Evolutionary conservation across 2,329 filamentous ascomycete species (phyloP).

Genomic region (Aspergillus neoniger): DNA sequence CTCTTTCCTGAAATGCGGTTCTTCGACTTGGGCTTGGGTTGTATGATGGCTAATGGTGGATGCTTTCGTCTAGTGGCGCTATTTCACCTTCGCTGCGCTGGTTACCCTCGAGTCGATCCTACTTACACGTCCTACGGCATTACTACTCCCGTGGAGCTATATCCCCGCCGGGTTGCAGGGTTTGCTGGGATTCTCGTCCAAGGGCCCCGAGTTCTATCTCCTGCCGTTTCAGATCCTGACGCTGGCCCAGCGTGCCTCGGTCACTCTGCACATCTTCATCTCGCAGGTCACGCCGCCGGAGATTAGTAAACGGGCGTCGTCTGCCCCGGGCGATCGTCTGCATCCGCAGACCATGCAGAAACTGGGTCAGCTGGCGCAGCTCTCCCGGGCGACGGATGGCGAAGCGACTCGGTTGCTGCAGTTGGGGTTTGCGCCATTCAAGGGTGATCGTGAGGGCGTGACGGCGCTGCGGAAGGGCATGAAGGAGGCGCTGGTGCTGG

Average conservation of each 20-base stretch:
- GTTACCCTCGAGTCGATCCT: constrained; percentile 60
- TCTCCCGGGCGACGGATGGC: constrained; percentile 62
- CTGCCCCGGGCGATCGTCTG: constrained; percentile 34
- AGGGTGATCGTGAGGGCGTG: constrained; percentile 66
- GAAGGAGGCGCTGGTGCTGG: constrained; percentile 85
- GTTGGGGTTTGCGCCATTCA: constrained; percentile 79
- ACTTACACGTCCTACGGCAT: constrained; percentile 54
- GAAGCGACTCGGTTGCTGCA: constrained; percentile 72
- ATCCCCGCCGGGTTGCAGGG: constrained; percentile 33
- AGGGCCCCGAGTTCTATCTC: constrained; percentile 47
- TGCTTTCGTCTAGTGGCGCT: constrained; percentile 47
- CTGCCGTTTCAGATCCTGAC: constrained; percentile 83
- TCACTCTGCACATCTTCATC: constrained; percentile 82
- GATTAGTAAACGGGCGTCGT: constrained; percentile 41
- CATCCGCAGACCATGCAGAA: constrained; percentile 59
- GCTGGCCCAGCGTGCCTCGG: constrained; percentile 71
- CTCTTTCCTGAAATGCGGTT: not conserved
- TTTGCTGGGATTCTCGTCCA: constrained; percentile 42
- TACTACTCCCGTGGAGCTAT: constrained; percentile 39
- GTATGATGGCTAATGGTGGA: too few species aligned
- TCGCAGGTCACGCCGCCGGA: constrained; percentile 75
- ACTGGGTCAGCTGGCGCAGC: constrained; percentile 65
- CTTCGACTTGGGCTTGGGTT: not conserved
- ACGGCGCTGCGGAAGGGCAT: constrained; percentile 69
- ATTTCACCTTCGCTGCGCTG: constrained; percentile 55